phyloP scores from a whole-genome alignment of 139 green algal genomes.

The Cymbomonas tetramitiformis region DNA sequence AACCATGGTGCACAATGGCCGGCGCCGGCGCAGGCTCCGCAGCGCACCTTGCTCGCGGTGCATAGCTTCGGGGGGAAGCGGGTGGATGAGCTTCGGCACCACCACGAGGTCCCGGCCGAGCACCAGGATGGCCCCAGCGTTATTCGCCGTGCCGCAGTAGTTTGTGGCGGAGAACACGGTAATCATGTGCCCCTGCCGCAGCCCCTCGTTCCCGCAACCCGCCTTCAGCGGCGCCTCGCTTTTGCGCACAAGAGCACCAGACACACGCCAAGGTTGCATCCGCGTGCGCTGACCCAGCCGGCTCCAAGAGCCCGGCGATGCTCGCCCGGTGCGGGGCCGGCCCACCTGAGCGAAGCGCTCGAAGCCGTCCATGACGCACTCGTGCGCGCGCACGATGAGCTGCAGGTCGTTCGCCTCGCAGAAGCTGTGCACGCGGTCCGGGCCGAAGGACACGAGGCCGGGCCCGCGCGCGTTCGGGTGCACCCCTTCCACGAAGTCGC shows the following conservation, averaged over 20 bases:
- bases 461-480: slow-evolving; percentile 67
- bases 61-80: slow-evolving; percentile 25
- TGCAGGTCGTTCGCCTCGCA: slow-evolving; percentile 92
- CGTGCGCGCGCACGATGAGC: slow-evolving; percentile 96
- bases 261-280: too few species aligned
- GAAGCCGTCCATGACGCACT: slow-evolving; percentile 99
- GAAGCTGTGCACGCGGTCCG: slow-evolving; percentile 92
- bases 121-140: slow-evolving; percentile 88
- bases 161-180: slow-evolving; percentile 97
- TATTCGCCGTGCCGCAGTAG: slow-evolving; percentile 96
- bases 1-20: too few species aligned
- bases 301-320: too few species aligned
- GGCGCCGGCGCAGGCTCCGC: too few species aligned
- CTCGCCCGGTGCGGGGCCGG: too few species aligned
- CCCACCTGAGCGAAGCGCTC: slow-evolving; percentile 88
- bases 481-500: slow-evolving; percentile 81
- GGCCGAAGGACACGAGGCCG: slow-evolving; percentile 91
- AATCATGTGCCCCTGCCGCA: slow-evolving; percentile 24
- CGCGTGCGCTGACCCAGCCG: too few species aligned
- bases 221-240: too few species aligned
- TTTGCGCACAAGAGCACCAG: too few species aligned
- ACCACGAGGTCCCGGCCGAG: slow-evolving; percentile 87
- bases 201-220: too few species aligned
- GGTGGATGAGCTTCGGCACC: slow-evolving; percentile 98
- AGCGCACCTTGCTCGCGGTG: background rate